Percentiles rank a stretch among this genome's conserved stretches.
phyloP scores from a whole-genome alignment of 1,284 basidiomycete species.

The Wolfiporia cocos region DNA sequence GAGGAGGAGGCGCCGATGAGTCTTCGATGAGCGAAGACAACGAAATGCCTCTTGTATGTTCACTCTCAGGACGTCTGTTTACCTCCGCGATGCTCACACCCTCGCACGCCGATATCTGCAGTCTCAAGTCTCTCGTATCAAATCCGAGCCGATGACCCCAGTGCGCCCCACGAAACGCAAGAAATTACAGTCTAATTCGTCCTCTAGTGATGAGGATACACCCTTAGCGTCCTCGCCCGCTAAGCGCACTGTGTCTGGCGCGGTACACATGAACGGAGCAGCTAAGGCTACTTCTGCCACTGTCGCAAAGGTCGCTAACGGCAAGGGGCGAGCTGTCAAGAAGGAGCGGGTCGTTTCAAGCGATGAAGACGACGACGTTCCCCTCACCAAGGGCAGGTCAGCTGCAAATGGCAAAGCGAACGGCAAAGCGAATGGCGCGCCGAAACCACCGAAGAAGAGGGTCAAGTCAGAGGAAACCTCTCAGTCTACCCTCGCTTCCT shows the following conservation, averaged over 20 bases:
- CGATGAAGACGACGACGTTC: conserved; percentile 30
- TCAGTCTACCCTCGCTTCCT: conserved; percentile 26
- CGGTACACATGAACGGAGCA: conserved; percentile 37
- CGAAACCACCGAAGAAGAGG: conserved; percentile 55
- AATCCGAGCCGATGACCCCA: conserved; percentile 40
- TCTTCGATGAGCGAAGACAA: conserved; percentile 59
- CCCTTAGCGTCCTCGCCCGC: conserved; percentile 67
- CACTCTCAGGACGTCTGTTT: too few species aligned
- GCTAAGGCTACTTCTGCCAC: conserved; percentile 32
- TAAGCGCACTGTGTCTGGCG: conserved; percentile 40
- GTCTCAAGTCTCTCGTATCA: conserved; percentile 36
- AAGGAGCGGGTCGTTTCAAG: conserved; percentile 20
- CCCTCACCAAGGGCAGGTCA: conserved; percentile 22
- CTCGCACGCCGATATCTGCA: too few species aligned
- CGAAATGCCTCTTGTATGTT: conserved; percentile 63
- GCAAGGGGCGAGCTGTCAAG: conserved; percentile 24
- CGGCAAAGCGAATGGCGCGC: conserved; percentile 14
- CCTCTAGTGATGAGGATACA: conserved; percentile 65
- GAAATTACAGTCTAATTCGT: conserved; percentile 40
- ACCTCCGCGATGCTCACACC: too few species aligned
- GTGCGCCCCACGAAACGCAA: conserved; percentile 51
- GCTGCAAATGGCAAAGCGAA: conserved; percentile 22
- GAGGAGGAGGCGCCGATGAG: conserved; percentile 38
- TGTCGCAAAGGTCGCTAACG: conserved; percentile 26
- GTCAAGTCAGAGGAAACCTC: conserved; percentile 52